phyloP scores from a whole-genome alignment of 805 yeast genomes.

The Maudiozyma bulderi region DNA sequence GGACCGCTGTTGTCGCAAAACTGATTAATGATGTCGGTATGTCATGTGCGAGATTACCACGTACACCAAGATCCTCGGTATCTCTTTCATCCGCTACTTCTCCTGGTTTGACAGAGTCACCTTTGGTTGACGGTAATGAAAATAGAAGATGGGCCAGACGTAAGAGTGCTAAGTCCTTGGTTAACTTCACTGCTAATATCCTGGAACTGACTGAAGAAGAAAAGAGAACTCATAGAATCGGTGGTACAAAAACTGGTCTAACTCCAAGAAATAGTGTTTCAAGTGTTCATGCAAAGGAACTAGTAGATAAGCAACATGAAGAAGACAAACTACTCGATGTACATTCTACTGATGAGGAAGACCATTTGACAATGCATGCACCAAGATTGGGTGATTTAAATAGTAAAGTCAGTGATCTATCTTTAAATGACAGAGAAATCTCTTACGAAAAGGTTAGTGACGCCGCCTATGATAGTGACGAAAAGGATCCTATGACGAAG shows the following conservation, averaged over 20 bases:
- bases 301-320: not conserved
- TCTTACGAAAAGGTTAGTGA: not conserved
- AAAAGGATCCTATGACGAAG: not conserved
- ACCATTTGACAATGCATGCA: not conserved
- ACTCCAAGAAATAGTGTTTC: constrained; percentile 20
- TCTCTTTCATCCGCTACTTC: constrained; percentile 7
- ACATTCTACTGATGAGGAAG: not conserved
- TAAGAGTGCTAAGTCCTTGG: constrained; percentile 63
- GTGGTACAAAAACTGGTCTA: constrained; percentile 14
- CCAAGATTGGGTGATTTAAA: not conserved
- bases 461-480: not conserved
- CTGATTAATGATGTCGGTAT: constrained; percentile 86
- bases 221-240: constrained; percentile 20
- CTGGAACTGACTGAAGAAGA: constrained; percentile 63
- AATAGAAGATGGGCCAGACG: constrained; percentile 53
- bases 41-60: constrained; percentile 33
- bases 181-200: constrained; percentile 57
- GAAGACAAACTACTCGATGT: not conserved
- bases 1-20: constrained; percentile 92
- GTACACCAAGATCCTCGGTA: constrained; percentile 23
- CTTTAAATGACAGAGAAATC: not conserved
- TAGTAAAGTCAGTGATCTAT: not conserved
- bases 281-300: constrained; percentile 8
- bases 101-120: constrained; percentile 5
- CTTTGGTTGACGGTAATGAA: constrained; percentile 11